Conservation (phyloP, 106 monocot genomes). For the Allium cepa region DNA sequence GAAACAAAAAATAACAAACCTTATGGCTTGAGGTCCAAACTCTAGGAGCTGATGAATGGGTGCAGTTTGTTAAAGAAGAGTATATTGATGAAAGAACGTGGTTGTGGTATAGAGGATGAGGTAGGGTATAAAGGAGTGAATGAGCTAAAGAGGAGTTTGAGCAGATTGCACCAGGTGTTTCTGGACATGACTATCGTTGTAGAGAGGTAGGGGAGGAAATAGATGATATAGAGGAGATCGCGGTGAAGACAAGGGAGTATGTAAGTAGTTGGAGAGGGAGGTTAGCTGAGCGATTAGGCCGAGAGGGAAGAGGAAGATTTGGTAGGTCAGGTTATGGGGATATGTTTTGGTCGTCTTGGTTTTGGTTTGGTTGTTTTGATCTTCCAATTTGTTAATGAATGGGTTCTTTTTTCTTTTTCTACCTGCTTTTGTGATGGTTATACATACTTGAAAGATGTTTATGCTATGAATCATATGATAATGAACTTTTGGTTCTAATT, state of each 20-base stretch:
- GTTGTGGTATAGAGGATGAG: not conserved
- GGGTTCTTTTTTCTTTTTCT: no score
- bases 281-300: slow-evolving; percentile 10
- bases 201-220: slow-evolving; percentile 29
- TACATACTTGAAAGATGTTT: no score
- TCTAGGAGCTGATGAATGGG: slow-evolving; percentile 52
- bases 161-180: slow-evolving; percentile 34
- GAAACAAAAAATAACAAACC: slow-evolving; percentile 27
- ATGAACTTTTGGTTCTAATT: no score
- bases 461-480: no score
- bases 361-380: slow-evolving; percentile 16
- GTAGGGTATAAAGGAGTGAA: slow-evolving; percentile 13
- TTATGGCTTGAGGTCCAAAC: slow-evolving; percentile 41
- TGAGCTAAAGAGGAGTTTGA: slow-evolving; percentile 33
- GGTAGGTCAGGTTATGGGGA: not conserved
- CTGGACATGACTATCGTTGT: slow-evolving; percentile 38
- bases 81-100: slow-evolving; percentile 27
- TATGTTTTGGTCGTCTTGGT: slow-evolving; percentile 14
- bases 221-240: slow-evolving; percentile 40
- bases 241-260: slow-evolving; percentile 19
- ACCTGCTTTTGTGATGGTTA: no score
- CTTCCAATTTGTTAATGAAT: not conserved
- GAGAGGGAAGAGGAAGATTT: slow-evolving; percentile 12
- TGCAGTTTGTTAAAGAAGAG: slow-evolving; percentile 27
- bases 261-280: slow-evolving; percentile 19